Conservation (phyloP, 805 yeast species). For the Pichia thaimueangensis region DNA sequence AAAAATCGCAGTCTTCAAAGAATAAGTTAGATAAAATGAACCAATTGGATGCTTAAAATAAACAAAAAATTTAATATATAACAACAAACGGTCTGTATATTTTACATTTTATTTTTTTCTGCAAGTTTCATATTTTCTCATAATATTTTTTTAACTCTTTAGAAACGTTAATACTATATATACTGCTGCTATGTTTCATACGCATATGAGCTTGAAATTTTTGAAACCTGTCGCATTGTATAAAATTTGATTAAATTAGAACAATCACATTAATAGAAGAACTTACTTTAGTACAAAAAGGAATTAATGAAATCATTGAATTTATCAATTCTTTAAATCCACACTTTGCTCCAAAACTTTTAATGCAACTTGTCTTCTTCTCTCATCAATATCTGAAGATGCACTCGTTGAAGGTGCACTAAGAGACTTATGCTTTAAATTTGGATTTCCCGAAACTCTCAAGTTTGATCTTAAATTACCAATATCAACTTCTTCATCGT, state of each 20-base stretch:
- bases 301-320: not conserved
- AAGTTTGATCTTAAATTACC: constrained; percentile 66
- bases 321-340: not conserved
- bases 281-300: too few relatives aligned
- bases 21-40: not conserved
- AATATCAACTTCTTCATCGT: constrained; percentile 62
- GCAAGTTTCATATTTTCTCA: too few relatives aligned
- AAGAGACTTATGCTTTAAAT: not conserved
- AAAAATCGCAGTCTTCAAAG: not conserved
- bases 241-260: not conserved
- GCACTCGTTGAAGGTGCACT: constrained; percentile 14
- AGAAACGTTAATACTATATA: too few relatives aligned
- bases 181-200: too few relatives aligned
- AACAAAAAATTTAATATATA: too few relatives aligned
- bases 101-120: too few relatives aligned
- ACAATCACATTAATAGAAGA: too few relatives aligned
- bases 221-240: too few relatives aligned
- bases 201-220: too few relatives aligned
- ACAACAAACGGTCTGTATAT: too few relatives aligned
- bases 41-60: not conserved
- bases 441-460: constrained; percentile 36
- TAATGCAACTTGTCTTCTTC: constrained; percentile 71
- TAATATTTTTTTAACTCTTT: too few relatives aligned
- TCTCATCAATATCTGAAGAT: constrained; percentile 51
- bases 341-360: constrained; percentile 59